Conservation (phyloP, 2,329 filamentous ascomycete genomes). For the Chaetoscypha palmicola region DNA sequence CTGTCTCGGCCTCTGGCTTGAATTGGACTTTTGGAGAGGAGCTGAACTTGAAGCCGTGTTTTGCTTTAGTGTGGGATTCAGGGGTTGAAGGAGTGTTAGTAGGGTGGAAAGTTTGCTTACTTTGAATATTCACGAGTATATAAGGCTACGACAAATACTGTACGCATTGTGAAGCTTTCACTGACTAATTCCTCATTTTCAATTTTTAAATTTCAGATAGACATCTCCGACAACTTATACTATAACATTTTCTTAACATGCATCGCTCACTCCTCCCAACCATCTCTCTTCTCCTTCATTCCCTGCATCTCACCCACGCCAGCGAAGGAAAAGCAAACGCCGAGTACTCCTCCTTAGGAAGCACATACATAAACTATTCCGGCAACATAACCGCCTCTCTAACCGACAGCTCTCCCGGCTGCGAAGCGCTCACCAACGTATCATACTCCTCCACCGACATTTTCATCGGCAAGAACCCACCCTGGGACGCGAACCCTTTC, state of each 20-base stretch:
- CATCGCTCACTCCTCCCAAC: neutral
- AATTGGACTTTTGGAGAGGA: no score
- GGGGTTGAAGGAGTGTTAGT: no score
- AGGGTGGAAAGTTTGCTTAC: no score
- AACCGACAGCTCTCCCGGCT: neutral
- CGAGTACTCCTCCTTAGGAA: neutral
- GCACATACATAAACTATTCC: neutral
- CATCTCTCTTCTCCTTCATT: neutral
- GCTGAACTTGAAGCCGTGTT: no score
- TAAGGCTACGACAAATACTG: no score
- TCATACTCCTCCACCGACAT: neutral
- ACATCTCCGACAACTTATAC: no score
- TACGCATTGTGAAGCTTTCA: no score
- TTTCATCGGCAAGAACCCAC: constrained; percentile 2
- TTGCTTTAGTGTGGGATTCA: no score
- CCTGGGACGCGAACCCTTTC: constrained; percentile 6
- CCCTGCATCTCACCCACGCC: neutral
- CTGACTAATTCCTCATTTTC: no score
- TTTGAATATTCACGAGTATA: no score
- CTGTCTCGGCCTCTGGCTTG: no score
- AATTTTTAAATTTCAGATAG: no score
- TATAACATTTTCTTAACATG: neutral
- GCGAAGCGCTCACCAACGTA: neutral
- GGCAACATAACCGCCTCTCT: neutral
- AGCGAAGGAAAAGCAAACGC: neutral